Percentiles rank a stretch among this genome's conserved stretches.
phyloP scores from a whole-genome alignment of 352 stramenopile genomes.

The Phytophthora nicotianae region DNA sequence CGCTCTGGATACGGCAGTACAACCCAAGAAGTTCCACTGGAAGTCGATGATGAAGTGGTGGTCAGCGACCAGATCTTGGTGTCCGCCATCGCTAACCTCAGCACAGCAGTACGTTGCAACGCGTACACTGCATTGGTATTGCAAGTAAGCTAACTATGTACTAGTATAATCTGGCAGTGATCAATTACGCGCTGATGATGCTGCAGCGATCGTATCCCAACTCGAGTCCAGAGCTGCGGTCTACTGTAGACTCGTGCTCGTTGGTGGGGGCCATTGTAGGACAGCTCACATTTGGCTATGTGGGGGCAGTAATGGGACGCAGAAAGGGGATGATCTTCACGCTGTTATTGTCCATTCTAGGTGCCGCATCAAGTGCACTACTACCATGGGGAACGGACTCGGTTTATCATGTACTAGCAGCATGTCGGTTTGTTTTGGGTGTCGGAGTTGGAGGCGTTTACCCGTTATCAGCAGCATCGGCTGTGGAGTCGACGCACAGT shows the following conservation, averaged over 20 bases:
- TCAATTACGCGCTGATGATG: slow-evolving; percentile 75
- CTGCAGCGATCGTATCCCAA: slow-evolving; percentile 54
- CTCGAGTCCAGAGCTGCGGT: slow-evolving; percentile 59
- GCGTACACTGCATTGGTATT: neutral
- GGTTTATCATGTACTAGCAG: slow-evolving; percentile 69
- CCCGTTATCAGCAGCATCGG: slow-evolving; percentile 76
- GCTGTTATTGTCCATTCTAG: slow-evolving; percentile 69
- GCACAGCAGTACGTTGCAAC: slow-evolving; percentile 58
- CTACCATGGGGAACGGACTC: slow-evolving; percentile 57
- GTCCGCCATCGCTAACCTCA: slow-evolving; percentile 83
- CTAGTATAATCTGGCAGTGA: slow-evolving; percentile 82
- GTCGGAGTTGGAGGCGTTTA: slow-evolving; percentile 85
- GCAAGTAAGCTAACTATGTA: neutral
- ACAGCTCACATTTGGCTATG: slow-evolving; percentile 83
- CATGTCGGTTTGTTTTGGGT: slow-evolving; percentile 75
- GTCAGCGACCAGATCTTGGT: slow-evolving; percentile 60
- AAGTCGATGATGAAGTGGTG: slow-evolving; percentile 10
- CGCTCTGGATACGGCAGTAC: slow-evolving; percentile 30
- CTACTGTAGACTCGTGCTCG: slow-evolving; percentile 70
- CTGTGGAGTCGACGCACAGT: slow-evolving; percentile 48
- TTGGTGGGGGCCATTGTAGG: slow-evolving; percentile 81
- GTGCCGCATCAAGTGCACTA: slow-evolving; percentile 58
- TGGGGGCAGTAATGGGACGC: slow-evolving; percentile 69
- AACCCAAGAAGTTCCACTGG: slow-evolving; percentile 8
- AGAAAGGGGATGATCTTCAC: slow-evolving; percentile 82